Evolutionary conservation across 495 filamentous ascomycete species (phyloP).

Genomic region (Sabuloglossum arenarium): DNA sequence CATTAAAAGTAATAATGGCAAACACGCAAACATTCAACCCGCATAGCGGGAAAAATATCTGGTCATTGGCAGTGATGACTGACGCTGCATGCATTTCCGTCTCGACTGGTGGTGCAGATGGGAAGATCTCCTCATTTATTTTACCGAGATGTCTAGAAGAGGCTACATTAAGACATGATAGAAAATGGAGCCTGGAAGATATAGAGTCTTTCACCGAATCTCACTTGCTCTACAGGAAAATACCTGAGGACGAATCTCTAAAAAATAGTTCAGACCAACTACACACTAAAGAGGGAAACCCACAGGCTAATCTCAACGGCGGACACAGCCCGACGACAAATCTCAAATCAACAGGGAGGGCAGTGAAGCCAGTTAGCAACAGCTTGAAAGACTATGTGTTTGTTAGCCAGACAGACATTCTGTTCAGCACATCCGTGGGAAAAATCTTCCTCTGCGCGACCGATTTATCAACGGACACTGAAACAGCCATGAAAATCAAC

Average conservation of each 20-base stretch:
- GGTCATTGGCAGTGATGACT: conserved; percentile 36
- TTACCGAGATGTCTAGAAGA: neutral
- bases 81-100: conserved; percentile 21
- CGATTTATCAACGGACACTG: neutral
- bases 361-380: neutral
- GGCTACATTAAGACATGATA: neutral
- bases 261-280: neutral
- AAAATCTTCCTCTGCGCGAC: conserved; percentile 6
- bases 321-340: neutral
- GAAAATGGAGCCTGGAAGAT: neutral
- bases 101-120: conserved; percentile 79
- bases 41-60: conserved; percentile 84
- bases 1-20: neutral
- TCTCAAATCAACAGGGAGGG: neutral
- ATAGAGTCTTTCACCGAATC: neutral
- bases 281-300: neutral
- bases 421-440: conserved; percentile 8
- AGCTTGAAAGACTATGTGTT: conserved; percentile 3
- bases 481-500: neutral
- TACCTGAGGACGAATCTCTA: neutral
- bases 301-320: neutral
- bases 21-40: neutral
- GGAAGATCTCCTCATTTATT: conserved; percentile 13
- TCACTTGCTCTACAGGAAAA: neutral
- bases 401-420: neutral